Conservation (phyloP, 495 filamentous ascomycete genomes). For the Neurospora sublineolata region DNA sequence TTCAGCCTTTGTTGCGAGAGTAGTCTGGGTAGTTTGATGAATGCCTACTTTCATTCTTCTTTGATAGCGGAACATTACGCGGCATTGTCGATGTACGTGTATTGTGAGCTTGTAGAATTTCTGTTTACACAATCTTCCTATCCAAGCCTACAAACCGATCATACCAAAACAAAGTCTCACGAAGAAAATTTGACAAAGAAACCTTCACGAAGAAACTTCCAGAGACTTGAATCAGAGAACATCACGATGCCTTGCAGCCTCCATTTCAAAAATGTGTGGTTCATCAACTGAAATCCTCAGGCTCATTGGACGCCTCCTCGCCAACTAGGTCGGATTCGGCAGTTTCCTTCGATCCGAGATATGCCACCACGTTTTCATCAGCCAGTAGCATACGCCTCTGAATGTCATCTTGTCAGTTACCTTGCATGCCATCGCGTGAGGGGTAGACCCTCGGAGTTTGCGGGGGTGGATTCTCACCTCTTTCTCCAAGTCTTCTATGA, state of each 20-base stretch:
- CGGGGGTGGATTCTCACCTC: conserved; percentile 41
- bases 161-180: neutral
- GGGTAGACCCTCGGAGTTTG: neutral
- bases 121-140: neutral
- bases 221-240: neutral
- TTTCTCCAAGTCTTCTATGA: conserved; percentile 41
- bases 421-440: neutral
- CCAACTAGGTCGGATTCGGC: conserved; percentile 22
- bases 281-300: conserved; percentile 35
- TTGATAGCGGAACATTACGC: neutral
- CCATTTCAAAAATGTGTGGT: neutral
- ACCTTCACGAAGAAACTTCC: neutral
- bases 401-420: conserved; percentile 15
- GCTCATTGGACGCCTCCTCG: conserved; percentile 30
- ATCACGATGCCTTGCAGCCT: neutral
- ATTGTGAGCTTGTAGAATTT: neutral
- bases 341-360: conserved; percentile 33
- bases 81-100: neutral
- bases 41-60: neutral
- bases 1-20: neutral
- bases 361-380: conserved; percentile 29
- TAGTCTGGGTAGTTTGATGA: neutral
- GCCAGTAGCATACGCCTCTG: conserved; percentile 27
- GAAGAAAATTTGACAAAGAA: neutral
- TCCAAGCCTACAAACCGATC: neutral